Evolutionary conservation across 2,329 filamentous ascomycete genomes (phyloP), one percentile per base, ranked within the genome.

Genomic region (Fusarium keratoplasticum): DNA sequence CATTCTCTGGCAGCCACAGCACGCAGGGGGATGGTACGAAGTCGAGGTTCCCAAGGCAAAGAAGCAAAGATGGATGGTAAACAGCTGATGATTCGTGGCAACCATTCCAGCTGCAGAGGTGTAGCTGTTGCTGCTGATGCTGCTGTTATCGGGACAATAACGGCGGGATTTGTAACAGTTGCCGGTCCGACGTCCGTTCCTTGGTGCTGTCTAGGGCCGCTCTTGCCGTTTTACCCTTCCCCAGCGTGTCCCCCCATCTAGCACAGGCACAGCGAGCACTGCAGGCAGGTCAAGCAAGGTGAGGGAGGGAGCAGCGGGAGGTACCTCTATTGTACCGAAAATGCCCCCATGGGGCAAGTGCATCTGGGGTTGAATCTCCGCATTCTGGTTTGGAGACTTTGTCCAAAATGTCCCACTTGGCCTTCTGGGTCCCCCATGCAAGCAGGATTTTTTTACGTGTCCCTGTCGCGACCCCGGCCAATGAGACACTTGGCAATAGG

Each of bases 301-400:
- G 40, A 44, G 7, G 36, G 42, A 47, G 42, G 18, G 25, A 25
- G 25, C 25, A 25, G 25, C 6, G 25, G 25, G 2, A 52, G 11
- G 47, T 52, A 52, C 47, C 47, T 52, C 47, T 67, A 18, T 22
- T 22, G 18, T 64, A 60, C 68, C 59, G 25, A 57, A 42, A 42
- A 44, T 67, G 54, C 22, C 71, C 71, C 73, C 71, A 74, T 70
- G 73, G 72, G 72, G 72, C 66, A 67, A 68, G 47, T 31, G 47
- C 47, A 52, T 72, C 70, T 72, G 70, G 70, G 70, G 70, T 72
- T 57, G 57, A 58, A 67, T 70, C 73, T 75, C 73, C 73, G 73
- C 73, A 75, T 62, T 72, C 33, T 25, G 22, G 70, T 59, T 78
- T 77, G 77, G 73, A 76, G 77, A 78, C 74, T 59, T 40, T 35